Percentiles rank a stretch among this genome's conserved stretches.
phyloP scores from a whole-genome alignment of 2,329 filamentous ascomycete species.

The Pseudogymnoascus verrucosus region DNA sequence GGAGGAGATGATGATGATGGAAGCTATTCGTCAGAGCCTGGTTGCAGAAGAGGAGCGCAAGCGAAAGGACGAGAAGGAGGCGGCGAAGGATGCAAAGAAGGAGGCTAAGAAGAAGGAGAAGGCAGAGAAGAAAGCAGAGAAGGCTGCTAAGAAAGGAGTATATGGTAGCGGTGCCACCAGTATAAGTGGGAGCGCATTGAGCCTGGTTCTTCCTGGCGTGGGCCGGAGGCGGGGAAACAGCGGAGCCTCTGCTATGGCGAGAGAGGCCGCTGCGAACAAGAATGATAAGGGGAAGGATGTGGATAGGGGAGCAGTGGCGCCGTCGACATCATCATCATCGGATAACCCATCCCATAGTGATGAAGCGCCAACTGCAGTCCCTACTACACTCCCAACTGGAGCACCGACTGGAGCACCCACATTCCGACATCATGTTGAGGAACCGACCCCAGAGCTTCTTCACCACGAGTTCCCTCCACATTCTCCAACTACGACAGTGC shows the following conservation, averaged over 20 bases:
- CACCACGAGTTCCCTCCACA: constrained; percentile 33
- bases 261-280: constrained; percentile 45
- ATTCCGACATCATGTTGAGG: constrained; percentile 8
- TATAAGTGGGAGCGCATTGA: constrained; percentile 57
- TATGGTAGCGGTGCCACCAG: constrained; percentile 42
- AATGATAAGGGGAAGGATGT: constrained; percentile 61
- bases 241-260: constrained; percentile 49
- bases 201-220: constrained; percentile 41
- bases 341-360: neutral
- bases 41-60: constrained; percentile 90
- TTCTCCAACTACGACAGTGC: constrained; percentile 37
- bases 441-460: constrained; percentile 30
- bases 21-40: constrained; percentile 86
- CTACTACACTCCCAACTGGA: constrained; percentile 14
- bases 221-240: constrained; percentile 54
- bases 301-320: constrained; percentile 39
- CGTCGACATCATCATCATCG: neutral
- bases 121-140: constrained; percentile 39
- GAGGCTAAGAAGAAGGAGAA: constrained; percentile 78
- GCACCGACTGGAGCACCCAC: constrained; percentile 12
- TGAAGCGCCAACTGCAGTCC: constrained; percentile 11
- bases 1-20: constrained; percentile 98
- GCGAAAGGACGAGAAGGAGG: constrained; percentile 73
- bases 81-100: constrained; percentile 75
- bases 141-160: constrained; percentile 54